Base-by-base conservation (phyloP, 495 filamentous ascomycete species). In the Diplogelasinospora grovesii region DNA sequence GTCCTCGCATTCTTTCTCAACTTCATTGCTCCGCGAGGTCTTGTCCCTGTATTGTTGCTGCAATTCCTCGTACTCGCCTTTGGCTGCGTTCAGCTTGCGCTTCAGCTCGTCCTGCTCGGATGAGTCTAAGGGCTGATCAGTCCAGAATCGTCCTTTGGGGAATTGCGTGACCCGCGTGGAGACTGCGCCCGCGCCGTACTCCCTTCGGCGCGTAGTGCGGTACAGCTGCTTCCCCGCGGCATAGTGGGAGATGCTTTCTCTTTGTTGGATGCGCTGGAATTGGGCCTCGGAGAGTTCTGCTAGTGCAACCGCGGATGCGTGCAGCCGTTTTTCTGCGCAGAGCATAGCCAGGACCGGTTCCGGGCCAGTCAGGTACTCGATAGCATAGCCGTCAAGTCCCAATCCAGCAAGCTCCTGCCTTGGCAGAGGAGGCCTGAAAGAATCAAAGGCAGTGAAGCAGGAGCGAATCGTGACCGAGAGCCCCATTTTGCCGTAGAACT, bases 321-420 rank as follows among this genome's bases (percentile, higher is more conserved):
- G 77, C 2, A 96, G 47, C 16, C 60, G 66, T 15, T 67, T 68
- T 36, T 83, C 79, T 18, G 71, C 70, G 52, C 86, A 95, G 22
- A 99, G 73, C 82, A 93, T 88, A 16, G 86, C 79, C 21, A 96
- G 63, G 2, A 99, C 85, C 3, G 86, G 78, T 11, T 85, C 84
- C 1, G 92, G 92, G 0, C 89, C 92, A 18, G 75, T 70, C 8
- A 99, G 53, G 39, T 69, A 85, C 49, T 96, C 82, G 3, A 82
- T 66, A 4, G 84, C 78, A 70, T 82, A 95, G 8, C 79, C 78
- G 41, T 92, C 83, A 35, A 97, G 80, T 1, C 89, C 90, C 34
- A 78, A 64, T 3, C 45, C 37, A 21, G 51, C 52, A 37, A 88
- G 54, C 36, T 85, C 52, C 7, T 66, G 55, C 30, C 50, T 67